phyloP scores from a whole-genome alignment of 2,329 filamentous ascomycete genomes.

The Cladosporium sp. region DNA sequence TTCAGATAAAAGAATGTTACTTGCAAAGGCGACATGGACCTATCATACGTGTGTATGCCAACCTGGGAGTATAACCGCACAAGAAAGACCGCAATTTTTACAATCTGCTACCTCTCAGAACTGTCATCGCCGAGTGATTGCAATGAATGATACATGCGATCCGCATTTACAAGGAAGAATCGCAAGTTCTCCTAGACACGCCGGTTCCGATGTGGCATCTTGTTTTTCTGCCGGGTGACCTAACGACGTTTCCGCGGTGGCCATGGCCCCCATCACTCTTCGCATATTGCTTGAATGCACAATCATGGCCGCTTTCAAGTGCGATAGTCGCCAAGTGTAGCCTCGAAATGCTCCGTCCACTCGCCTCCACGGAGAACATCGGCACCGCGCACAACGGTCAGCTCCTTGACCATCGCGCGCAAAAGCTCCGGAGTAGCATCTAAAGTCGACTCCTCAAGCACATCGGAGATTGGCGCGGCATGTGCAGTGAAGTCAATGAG shows the following conservation, averaged over 20 bases:
- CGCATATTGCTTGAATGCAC: background rate
- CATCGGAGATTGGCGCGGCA: background rate
- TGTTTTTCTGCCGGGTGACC: background rate
- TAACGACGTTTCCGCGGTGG: background rate
- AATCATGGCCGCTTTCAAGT: background rate
- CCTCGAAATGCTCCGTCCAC: background rate
- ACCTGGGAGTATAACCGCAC: background rate
- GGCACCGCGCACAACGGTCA: background rate
- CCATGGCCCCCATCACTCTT: background rate
- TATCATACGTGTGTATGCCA: background rate
- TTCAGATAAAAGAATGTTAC: background rate
- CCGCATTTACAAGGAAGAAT: background rate
- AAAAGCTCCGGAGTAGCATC: background rate
- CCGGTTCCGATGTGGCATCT: background rate
- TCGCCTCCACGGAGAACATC: background rate
- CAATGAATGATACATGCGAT: background rate
- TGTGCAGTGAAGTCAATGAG: slow-evolving; percentile 1
- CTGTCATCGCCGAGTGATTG: background rate
- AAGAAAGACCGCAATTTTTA: background rate
- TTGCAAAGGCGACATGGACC: background rate
- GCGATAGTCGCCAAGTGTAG: background rate
- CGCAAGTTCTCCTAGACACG: background rate
- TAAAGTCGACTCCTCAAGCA: background rate
- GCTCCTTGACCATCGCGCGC: background rate
- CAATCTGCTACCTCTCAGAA: background rate